Base-by-base conservation (phyloP, 441 rosid species). In the Pelargonium myrrhifolium region DNA sequence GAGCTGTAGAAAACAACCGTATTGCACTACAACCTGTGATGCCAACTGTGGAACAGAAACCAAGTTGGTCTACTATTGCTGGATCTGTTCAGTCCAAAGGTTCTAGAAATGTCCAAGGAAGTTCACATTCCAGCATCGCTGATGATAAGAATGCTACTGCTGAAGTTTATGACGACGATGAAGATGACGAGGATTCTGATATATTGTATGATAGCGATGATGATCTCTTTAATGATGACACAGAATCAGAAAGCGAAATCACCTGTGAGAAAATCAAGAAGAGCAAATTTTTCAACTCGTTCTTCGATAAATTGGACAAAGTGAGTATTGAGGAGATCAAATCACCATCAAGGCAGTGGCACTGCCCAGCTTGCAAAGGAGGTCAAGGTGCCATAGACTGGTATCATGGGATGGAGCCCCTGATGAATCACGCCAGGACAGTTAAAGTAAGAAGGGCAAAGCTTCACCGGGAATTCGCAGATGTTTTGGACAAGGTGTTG, bases 371-470 rank as follows among this genome's bases (percentile, higher is more conserved):
- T 4, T 53, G 59, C 22, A 20, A 53, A 15, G 59, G 59, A 6
- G 59, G 59, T 53, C 59, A 53, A 53, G 59, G 59, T 17, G 59
- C 24, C 22, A 53, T 53, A 53, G 59, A 53, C 59, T 53, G 59
- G 59, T 53, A 53, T 15, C 59, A 20, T 15, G 59, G 59, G 21
- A 53, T 53, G 59, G 59, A 53, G 24, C 24, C 59, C 7, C 22
- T 53, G 59, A 53, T 53, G 59, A 53, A 53, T 15, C 59, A 53
- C 18, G 59, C 59, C 22, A 53, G 0, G 59, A 53, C 59, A 17
- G 17, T 53, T 3, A 53, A 53, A 53, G 21, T 24, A 15, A 53
- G 59, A 53, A 53, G 59, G 59, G 59, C 18, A 6, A 53, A 53
- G 59, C 59, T 53, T 7, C 59, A 53, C 21, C 17, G 59, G 59